Evolutionary conservation across 2,329 filamentous ascomycete species (phyloP), one percentile per base, ranked within the genome.

Genomic region (Beauveria sp.): DNA sequence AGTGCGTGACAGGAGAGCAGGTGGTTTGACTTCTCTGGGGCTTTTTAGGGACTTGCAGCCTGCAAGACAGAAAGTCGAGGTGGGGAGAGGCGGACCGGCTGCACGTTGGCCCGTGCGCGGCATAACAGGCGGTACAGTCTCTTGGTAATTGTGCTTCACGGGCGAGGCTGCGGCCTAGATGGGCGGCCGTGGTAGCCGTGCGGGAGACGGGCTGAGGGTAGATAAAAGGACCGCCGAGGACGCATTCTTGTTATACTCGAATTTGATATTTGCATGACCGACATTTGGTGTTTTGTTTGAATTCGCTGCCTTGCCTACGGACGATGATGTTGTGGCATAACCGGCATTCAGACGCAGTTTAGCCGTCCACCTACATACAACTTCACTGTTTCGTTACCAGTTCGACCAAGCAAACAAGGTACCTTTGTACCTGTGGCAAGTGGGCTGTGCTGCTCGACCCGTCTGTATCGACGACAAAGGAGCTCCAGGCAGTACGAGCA

Each of bases 1-100:
- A 76, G 75, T 76, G 75, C 66, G 67, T 71, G 70, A 71, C 61
- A 54, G 28, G 51, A 34, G 52, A 40, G 24, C 10, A 28, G 57
- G 38, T 56, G 59, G 52, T 55, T 70, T 70, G 69, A 63, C 71
- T 71, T 67, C 68, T 63, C 49, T 62, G 42, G 22, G 52, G 26
- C 49, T 20, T 28, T 51, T 20, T 51, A 38, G 34, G 12, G 34
- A 38, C 34, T 38, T 38, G 34, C 34, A 38, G 34, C 34, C 52
- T 54, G 52, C 52, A 24, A 61, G 52, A 43, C 42, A 43, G n/a
- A 43, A 10, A 43, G n/a, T 43, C 18, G 42, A 20, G 18, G 42
- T 20, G n/a, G n/a, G 18, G 42, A 14, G 60, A 51, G 61, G 61
- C 60, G 62, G 57, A 62, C 53, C 65, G 61, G 62, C 65, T 40